phyloP scores from a whole-genome alignment of 108 stramenopile species.

The Skeletonema tropicum region DNA sequence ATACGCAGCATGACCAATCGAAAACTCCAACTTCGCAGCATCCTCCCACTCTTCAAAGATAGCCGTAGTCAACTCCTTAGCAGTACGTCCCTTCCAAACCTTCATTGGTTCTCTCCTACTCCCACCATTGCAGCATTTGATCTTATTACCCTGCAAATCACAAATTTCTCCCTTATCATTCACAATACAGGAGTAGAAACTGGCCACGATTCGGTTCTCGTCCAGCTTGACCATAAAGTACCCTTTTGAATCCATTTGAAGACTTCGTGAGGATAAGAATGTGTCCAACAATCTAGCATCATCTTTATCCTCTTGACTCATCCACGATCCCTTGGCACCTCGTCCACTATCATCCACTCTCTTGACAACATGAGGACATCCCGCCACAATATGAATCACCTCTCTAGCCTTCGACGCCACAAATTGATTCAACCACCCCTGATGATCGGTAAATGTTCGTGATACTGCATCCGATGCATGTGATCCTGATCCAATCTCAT shows the following conservation, averaged over 20 bases:
- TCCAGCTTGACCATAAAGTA: slow-evolving; percentile 56
- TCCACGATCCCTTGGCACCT: slow-evolving; percentile 1
- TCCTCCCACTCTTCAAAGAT: slow-evolving; percentile 59
- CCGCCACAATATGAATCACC: slow-evolving; percentile 60
- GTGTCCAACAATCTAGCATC: slow-evolving; percentile 32
- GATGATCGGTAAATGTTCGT: slow-evolving; percentile 57
- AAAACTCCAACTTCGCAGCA: slow-evolving; percentile 32
- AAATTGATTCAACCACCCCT: slow-evolving; percentile 64
- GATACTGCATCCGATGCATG: slow-evolving; percentile 40
- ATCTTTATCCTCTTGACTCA: neutral
- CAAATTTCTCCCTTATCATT: slow-evolving; percentile 68
- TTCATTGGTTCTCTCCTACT: slow-evolving; percentile 51
- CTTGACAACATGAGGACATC: slow-evolving; percentile 48
- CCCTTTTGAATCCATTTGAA: slow-evolving; percentile 59
- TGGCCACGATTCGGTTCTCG: slow-evolving; percentile 34
- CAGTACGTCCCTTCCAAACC: slow-evolving; percentile 52
- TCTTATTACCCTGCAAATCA: slow-evolving; percentile 54
- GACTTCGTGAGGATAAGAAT: slow-evolving; percentile 41
- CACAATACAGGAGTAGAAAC: slow-evolving; percentile 55
- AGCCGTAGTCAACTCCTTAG: slow-evolving; percentile 54
- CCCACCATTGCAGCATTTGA: slow-evolving; percentile 37
- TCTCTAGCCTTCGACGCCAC: slow-evolving; percentile 41
- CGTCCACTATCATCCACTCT: neutral
- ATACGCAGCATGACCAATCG: slow-evolving; percentile 59
- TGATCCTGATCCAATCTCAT: slow-evolving; percentile 60